Conservation (phyloP, 2,329 filamentous ascomycete species). For the Xenosphaeropsis pyriputrescens region DNA sequence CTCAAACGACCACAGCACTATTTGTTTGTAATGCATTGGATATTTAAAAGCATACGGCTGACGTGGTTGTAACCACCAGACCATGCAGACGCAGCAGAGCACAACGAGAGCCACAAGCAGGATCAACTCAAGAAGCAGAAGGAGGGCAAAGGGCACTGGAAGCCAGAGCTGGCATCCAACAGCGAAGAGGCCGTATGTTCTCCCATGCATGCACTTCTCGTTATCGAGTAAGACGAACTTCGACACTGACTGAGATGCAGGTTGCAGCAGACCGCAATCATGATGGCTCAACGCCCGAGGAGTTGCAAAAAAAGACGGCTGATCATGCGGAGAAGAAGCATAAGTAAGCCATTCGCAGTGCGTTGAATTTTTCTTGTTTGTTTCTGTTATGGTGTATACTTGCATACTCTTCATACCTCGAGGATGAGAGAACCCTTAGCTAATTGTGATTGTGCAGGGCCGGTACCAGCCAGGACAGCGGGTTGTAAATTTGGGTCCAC, state of each 20-base stretch:
- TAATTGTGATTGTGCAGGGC: slow-evolving; percentile 5
- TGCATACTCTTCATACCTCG: background rate
- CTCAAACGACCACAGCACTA: no score
- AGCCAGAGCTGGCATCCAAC: slow-evolving; percentile 60
- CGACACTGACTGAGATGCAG: slow-evolving; percentile 3
- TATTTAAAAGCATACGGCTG: no score
- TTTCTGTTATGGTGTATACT: background rate
- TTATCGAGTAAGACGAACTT: background rate
- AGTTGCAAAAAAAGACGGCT: slow-evolving; percentile 41
- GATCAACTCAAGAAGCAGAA: slow-evolving; percentile 52
- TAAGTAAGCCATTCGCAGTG: slow-evolving; percentile 10
- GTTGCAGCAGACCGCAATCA: slow-evolving; percentile 10
- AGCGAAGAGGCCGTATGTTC: slow-evolving; percentile 58
- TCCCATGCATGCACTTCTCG: slow-evolving; percentile 1
- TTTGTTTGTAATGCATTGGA: no score
- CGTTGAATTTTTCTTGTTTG: background rate
- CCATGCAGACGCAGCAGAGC: slow-evolving; percentile 17
- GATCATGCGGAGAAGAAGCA: slow-evolving; percentile 25
- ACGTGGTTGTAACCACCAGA: slow-evolving; percentile 3
- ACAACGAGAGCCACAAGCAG: slow-evolving; percentile 42
- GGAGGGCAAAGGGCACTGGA: slow-evolving; percentile 59
- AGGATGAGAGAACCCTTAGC: slow-evolving; percentile 1
- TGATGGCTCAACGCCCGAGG: slow-evolving; percentile 4
- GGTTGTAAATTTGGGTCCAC: background rate
- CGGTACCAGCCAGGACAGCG: slow-evolving; percentile 13